A percentile compares a stretch with the other conserved stretches of the same genome.
phyloP scores from a whole-genome alignment of 345 rosid species.

The Orychophragmus violaceus region DNA sequence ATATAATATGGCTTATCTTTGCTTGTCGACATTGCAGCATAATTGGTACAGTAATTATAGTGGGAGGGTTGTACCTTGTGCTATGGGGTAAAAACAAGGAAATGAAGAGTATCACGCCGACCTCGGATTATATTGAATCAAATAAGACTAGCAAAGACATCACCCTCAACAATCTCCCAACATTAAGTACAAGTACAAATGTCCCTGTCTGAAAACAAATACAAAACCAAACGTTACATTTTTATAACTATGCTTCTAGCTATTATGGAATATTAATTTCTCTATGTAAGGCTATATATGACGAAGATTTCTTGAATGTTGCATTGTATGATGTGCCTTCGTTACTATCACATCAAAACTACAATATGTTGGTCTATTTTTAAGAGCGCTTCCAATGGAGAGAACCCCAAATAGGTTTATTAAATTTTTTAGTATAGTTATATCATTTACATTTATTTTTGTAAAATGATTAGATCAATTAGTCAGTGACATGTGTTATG shows the following conservation, averaged over 20 bases:
- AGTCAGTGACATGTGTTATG: too few species aligned
- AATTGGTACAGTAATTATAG: conserved; percentile 35
- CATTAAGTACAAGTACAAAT: conserved; percentile 13
- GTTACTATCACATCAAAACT: background rate
- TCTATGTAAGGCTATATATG: background rate
- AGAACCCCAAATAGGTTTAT: too few species aligned
- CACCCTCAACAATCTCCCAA: conserved; percentile 1
- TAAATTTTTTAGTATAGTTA: too few species aligned
- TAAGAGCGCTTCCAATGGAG: too few species aligned
- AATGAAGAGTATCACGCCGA: conserved; percentile 20
- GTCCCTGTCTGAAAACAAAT: conserved; percentile 6
- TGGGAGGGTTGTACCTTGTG: conserved; percentile 40
- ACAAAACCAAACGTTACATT: background rate
- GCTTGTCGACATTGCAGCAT: conserved; percentile 28
- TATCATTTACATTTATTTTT: too few species aligned
- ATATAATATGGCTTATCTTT: conserved; percentile 8
- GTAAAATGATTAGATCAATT: too few species aligned
- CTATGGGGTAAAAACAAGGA: conserved; percentile 49
- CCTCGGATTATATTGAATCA: conserved; percentile 12
- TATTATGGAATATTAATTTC: background rate
- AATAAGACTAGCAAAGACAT: conserved; percentile 25
- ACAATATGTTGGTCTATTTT: too few species aligned
- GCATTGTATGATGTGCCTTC: background rate
- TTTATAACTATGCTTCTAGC: background rate
- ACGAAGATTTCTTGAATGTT: background rate